phyloP scores from a whole-genome alignment of 306 rosid species.

The Quercus rubra region DNA sequence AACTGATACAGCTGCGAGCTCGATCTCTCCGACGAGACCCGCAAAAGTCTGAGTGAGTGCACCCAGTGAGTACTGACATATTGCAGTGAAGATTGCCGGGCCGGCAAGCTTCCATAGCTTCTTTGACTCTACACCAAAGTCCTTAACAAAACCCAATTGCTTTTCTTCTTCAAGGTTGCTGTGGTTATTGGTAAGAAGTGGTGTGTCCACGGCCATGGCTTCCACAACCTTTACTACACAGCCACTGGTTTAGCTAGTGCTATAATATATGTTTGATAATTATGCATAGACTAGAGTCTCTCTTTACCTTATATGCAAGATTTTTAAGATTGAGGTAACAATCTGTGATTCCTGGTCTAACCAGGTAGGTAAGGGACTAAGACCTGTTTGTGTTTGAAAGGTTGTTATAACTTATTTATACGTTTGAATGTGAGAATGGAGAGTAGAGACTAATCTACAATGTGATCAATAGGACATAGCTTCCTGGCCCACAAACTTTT shows the following conservation, averaged over 20 bases:
- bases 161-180: conserved; percentile 28
- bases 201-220: conserved; percentile 26
- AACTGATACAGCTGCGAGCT: conserved; percentile 70
- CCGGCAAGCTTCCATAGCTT: conserved; percentile 51
- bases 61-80: conserved; percentile 60
- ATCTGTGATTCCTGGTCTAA: neutral
- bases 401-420: neutral
- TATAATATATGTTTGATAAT: neutral
- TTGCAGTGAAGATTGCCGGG: conserved; percentile 53
- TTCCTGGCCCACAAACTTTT: too few species aligned
- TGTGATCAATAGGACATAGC: too few species aligned
- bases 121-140: conserved; percentile 34
- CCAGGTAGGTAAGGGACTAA: neutral
- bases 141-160: neutral
- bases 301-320: too few species aligned
- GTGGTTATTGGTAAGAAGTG: conserved; percentile 21
- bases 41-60: conserved; percentile 62
- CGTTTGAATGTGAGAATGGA: neutral
- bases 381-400: neutral
- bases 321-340: neutral
- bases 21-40: conserved; percentile 47
- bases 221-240: neutral
- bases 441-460: too few species aligned
- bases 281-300: too few species aligned
- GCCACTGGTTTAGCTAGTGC: neutral